Evolutionary conservation across 2,329 filamentous ascomycete genomes (phyloP), one percentile per base, ranked within the genome.

Genomic region (Sclerotinia borealis): DNA sequence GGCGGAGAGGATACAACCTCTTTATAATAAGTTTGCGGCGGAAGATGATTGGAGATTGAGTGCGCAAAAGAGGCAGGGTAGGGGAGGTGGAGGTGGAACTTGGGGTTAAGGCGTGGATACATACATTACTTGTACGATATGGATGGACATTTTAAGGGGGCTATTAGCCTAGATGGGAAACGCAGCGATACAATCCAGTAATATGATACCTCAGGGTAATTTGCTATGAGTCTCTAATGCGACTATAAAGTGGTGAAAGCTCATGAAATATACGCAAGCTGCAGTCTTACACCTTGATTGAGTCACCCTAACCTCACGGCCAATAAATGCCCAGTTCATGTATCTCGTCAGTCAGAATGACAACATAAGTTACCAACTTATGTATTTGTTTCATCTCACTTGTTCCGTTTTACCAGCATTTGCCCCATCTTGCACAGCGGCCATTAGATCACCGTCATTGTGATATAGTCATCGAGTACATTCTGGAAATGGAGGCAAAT

Each of bases 1-100:
- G 81, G 91, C 91, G 0, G 95, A 99, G 81, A 83, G 93, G 63
- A 98, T 99, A 62, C 91, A 96, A 80, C 95, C 95, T 49, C 77
- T 99, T 77, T 92, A 97, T 75, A 97, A 97, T 75, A 90, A 93
- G 74, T 97, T 91, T 77, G 89, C 88, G 3, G 89, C 88, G 2
- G 93, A 96, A 74, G 93, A 99, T 74, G 95, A 98, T 75, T 99
- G 95, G 95, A 84, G 95, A 67, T 77, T 99, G 65, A 93, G 88
- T 71, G 90, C 93, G 15, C 95, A 99, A 81, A 86, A 87, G 72
- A 89, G 88, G 74, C 89, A 89, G 55, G 93, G 93, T 5, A 84
- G 93, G 69, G 89, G 91, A 65, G 95, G 92, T 56, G 89, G 91
- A 17, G 93, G 93, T 72, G 93, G 93, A 3, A 99, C 95, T 10